A percentile compares a stretch with the other conserved stretches of the same genome.
These are phyloP conservation scores for Pterulicium gracile DNA, from an alignment of 1,284 basidiomycete species.

Conservation along the genomic window DNA sequence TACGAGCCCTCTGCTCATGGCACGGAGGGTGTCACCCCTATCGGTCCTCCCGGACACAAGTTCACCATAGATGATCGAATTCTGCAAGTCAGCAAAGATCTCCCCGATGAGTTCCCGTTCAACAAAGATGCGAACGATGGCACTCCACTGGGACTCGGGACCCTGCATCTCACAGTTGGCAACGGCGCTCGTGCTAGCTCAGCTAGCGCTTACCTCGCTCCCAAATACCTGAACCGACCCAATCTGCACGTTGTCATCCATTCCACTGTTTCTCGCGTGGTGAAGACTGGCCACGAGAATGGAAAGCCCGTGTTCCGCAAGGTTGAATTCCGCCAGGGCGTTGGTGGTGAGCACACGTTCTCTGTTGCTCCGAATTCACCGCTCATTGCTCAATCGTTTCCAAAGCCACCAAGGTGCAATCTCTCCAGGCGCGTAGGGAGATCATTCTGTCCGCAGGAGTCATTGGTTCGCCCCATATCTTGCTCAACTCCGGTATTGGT, in stretches of 20 bases:
- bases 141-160: neutral
- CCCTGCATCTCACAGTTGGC: neutral
- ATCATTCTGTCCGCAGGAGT: conserved; percentile 34
- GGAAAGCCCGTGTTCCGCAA: too few relatives aligned
- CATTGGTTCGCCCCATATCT: conserved; percentile 30
- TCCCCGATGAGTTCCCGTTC: neutral
- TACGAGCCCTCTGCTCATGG: neutral
- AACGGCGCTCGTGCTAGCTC: too few relatives aligned
- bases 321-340: too few relatives aligned
- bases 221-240: too few relatives aligned
- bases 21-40: neutral
- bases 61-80: neutral
- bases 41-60: neutral
- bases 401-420: too few relatives aligned
- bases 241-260: too few relatives aligned
- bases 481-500: conserved; percentile 38
- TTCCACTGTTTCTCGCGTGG: too few relatives aligned
- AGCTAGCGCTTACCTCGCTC: too few relatives aligned
- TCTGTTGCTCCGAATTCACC: too few relatives aligned
- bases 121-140: neutral
- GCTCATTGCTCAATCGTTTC: too few relatives aligned
- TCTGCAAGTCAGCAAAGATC: neutral
- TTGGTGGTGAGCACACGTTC: too few relatives aligned
- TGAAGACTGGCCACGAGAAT: too few relatives aligned
- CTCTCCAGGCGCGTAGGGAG: conserved; percentile 23